These are phyloP conservation scores for Plasmodium knowlesi DNA, from an alignment of 169 alveolate species.

Conservation along the genomic window DNA sequence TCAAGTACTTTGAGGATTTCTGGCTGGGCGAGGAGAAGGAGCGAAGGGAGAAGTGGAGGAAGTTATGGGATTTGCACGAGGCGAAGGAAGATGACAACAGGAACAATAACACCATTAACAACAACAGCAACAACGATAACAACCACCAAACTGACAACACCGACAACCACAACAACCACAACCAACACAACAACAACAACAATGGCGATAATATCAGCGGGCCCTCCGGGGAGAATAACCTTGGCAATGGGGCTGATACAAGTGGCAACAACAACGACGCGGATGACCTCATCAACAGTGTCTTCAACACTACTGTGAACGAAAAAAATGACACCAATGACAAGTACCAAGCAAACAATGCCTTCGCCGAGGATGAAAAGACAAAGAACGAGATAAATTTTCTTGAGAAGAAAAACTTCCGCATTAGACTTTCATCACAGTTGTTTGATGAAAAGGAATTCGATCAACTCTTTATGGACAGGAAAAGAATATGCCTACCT, in stretches of 20 bases:
- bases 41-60: slow-evolving; percentile 60
- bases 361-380: neutral
- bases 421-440: slow-evolving; percentile 64
- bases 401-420: slow-evolving; percentile 56
- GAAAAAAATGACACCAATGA: slow-evolving; percentile 8
- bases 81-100: neutral
- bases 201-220: neutral
- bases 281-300: neutral
- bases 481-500: slow-evolving; percentile 15
- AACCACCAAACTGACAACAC: too few species aligned
- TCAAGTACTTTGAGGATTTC: slow-evolving; percentile 59
- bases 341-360: neutral
- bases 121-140: too few species aligned
- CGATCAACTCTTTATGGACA: neutral
- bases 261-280: slow-evolving; percentile 1
- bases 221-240: neutral
- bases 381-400: slow-evolving; percentile 8
- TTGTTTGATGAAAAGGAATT: slow-evolving; percentile 50
- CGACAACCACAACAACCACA: too few species aligned
- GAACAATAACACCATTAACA: too few species aligned
- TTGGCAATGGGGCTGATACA: neutral
- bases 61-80: slow-evolving; percentile 38
- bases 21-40: slow-evolving; percentile 66
- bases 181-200: too few species aligned
- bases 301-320: neutral